These are phyloP conservation scores for Eimeria acervulina DNA, from an alignment of 169 alveolate species.

Conservation along the genomic window DNA sequence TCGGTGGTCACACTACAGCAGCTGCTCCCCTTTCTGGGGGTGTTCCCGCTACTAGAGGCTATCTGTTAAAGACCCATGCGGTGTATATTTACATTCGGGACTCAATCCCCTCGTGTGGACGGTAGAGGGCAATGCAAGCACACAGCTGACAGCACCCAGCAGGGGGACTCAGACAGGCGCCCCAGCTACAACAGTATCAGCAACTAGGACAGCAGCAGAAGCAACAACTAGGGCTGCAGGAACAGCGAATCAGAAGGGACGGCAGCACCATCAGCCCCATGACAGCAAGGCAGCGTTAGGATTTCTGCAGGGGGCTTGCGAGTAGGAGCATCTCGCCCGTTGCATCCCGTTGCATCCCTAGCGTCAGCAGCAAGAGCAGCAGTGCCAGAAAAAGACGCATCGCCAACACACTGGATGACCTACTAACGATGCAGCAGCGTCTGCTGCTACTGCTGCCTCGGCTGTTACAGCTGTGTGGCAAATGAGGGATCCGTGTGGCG, in stretches of 20 bases:
- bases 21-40: not conserved
- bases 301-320: not conserved
- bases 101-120: not conserved
- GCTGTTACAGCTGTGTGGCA: conserved; percentile 19
- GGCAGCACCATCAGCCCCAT: not conserved
- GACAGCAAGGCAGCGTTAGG: not conserved
- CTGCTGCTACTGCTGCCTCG: not conserved
- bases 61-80: not conserved
- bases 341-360: conserved; percentile 14
- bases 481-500: conserved; percentile 35
- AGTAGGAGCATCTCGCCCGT: not conserved
- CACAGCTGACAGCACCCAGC: not conserved
- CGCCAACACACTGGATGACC: not conserved
- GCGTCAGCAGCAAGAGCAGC: not conserved
- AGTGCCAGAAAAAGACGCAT: not conserved
- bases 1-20: not conserved
- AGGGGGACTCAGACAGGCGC: not conserved
- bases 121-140: not conserved
- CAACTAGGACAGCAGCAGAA: not conserved
- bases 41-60: not conserved
- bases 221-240: not conserved
- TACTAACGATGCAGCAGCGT: conserved; percentile 17
- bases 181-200: not conserved
- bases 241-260: not conserved
- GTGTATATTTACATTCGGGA: not conserved